phyloP scores from a whole-genome alignment of 345 rosid genomes.

The Eucalyptus marginata region DNA sequence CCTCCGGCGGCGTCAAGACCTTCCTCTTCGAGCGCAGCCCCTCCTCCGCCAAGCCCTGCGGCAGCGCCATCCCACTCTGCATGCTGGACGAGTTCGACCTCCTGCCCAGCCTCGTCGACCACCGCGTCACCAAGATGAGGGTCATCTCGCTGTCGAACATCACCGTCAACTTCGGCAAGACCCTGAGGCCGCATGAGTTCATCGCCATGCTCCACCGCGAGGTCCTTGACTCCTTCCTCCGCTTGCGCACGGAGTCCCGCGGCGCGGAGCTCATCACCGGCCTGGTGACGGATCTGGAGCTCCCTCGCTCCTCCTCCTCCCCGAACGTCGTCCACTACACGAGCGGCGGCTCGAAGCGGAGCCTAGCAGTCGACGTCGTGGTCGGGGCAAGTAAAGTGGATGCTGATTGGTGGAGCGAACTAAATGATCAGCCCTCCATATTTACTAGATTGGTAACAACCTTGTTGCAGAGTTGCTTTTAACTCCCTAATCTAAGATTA shows the following conservation, averaged over 20 bases:
- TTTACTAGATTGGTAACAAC: too few relatives aligned
- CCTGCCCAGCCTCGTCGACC: conserved; percentile 48
- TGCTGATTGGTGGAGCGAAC: too few relatives aligned
- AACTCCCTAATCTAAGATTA: too few relatives aligned
- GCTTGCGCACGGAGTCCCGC: conserved; percentile 31
- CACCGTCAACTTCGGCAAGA: conserved; percentile 49
- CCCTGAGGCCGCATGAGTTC: conserved; percentile 34
- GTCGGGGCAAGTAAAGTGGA: conserved; percentile 20
- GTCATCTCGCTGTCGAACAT: conserved; percentile 60
- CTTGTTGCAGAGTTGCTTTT: too few relatives aligned
- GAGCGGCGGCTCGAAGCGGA: conserved; percentile 3
- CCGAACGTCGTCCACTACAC: conserved; percentile 48
- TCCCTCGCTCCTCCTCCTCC: conserved; percentile 16
- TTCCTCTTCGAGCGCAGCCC: conserved; percentile 57
- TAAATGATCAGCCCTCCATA: too few relatives aligned
- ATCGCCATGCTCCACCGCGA: conserved; percentile 69
- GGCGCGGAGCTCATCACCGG: conserved; percentile 30
- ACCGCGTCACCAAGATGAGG: conserved; percentile 49
- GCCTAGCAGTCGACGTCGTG: conserved; percentile 36
- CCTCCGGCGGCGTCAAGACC: conserved; percentile 46
- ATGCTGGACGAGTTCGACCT: conserved; percentile 60
- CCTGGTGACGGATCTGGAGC: conserved; percentile 36
- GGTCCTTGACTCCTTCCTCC: conserved; percentile 63
- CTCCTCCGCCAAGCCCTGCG: conserved; percentile 49
- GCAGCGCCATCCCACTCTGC: conserved; percentile 63